Base-by-base conservation (phyloP, 164 flowering plant species). In the Hamamelis virginiana region DNA sequence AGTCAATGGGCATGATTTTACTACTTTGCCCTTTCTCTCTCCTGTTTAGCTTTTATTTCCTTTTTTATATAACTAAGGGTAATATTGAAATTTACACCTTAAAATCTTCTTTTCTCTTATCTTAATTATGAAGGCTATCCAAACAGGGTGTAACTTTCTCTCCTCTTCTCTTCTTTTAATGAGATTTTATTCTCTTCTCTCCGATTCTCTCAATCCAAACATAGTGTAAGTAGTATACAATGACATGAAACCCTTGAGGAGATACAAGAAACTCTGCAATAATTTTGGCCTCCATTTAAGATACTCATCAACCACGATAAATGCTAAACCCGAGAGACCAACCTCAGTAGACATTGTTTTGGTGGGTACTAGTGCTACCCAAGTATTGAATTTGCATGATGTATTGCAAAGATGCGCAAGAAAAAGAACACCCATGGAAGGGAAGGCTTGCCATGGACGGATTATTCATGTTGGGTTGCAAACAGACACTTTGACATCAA, bases 391-490 rank as follows among this genome's bases (percentile, higher is more conserved):
- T 62, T 68, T 85, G 80, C 87, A 86, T 46, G 19, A 62, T 10
- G 48, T 81, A 38, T 61, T 91, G 75, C 90, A 84, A 68, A 75
- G 59, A 61, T 90, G 91, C 72, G 90, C 89, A 9, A 81, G 72
- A 69, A 66, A 72, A 27, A 82, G 80, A 70, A 66, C 67, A 27
- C 9, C 74, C 45, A 47, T 52, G 50, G 82, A 80, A 64, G 97
- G 92, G 18, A 84, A 77, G 73, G 78, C 84, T 41, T 85, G 80
- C 77, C 97, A 92, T 76, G 90, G 74, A 1, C 81, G 28, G 56
- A 76, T 77, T 8, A 66, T 88, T 56, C 77, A 45, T 13, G 53
- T 67, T 21, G 91, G 95, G 9, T 61, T 83, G 16, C 60, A 75
- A 27, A 4, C 69, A 2, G 84, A 88, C 61, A 78, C 74, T 25